Percentiles rank a stretch among this genome's conserved stretches.
These are phyloP conservation scores for Spencermartinsiella europaea DNA, from an alignment of 805 yeast species.

Conservation along the genomic window DNA sequence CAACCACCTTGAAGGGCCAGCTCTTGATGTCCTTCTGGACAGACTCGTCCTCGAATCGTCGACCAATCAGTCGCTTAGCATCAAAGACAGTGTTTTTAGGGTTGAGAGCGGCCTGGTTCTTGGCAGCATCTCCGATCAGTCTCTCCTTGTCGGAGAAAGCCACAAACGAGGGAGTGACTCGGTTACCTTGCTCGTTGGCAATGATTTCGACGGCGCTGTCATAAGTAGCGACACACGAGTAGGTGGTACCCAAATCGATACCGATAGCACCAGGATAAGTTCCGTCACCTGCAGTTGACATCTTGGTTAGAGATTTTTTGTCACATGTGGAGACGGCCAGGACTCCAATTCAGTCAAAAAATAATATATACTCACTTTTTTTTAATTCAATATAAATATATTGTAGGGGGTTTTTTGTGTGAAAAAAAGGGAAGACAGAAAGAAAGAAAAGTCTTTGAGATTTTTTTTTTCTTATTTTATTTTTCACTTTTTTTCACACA, in stretches of 20 bases:
- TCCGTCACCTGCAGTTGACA: conserved; percentile 62
- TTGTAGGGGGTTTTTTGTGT: background rate
- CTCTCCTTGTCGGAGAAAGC: conserved; percentile 93
- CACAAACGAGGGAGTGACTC: conserved; percentile 94
- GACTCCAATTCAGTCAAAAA: background rate
- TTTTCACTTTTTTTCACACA: conserved; percentile 8
- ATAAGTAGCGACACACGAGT: conserved; percentile 95
- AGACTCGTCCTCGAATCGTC: conserved; percentile 75
- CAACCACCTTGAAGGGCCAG: conserved; percentile 82
- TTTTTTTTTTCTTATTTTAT: conserved; percentile 8
- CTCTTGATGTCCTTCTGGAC: conserved; percentile 89
- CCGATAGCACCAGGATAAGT: conserved; percentile 99
- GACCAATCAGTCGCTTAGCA: conserved; percentile 92
- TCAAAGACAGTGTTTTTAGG: conserved; percentile 82
- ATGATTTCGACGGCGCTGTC: conserved; percentile 91
- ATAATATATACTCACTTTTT: conserved; percentile 7
- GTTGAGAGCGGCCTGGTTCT: conserved; percentile 95
- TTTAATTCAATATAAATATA: background rate
- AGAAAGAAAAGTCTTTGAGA: conserved; percentile 7
- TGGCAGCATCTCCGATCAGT: conserved; percentile 94
- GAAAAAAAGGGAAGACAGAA: background rate
- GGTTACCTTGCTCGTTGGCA: conserved; percentile 98
- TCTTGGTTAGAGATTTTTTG: conserved; percentile 13
- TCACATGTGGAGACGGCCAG: background rate
- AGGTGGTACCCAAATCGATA: conserved; percentile 96